These are phyloP conservation scores for Escovopsis sp. DNA, from an alignment of 2,329 filamentous ascomycete species.

Conservation along the genomic window DNA sequence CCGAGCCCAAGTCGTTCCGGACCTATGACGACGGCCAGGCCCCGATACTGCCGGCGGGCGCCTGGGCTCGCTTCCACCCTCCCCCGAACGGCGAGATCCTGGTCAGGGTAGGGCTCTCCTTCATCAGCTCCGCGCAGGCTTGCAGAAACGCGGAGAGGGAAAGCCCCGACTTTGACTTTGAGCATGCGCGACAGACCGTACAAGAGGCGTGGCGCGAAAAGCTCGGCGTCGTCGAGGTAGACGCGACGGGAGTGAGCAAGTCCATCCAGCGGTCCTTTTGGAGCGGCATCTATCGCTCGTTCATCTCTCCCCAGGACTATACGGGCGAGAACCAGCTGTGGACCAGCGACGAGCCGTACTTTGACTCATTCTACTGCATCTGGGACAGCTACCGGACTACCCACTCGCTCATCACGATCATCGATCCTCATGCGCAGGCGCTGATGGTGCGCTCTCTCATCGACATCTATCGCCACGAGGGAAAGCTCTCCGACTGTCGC, in stretches of 20 bases:
- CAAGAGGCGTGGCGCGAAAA: conserved; percentile 49
- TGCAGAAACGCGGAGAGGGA: conserved; percentile 56
- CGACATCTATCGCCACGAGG: conserved; percentile 55
- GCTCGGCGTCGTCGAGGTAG: conserved; percentile 40
- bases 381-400: conserved; percentile 63
- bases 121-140: conserved; percentile 50
- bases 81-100: conserved; percentile 30
- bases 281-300: conserved; percentile 52
- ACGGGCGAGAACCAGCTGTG: conserved; percentile 61
- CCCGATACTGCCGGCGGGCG: conserved; percentile 28
- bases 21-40: conserved; percentile 13
- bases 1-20: conserved; percentile 23
- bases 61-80: conserved; percentile 45
- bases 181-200: conserved; percentile 35
- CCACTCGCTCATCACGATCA: conserved; percentile 53
- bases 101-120: conserved; percentile 56
- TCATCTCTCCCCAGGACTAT: conserved; percentile 62
- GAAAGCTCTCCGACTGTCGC: conserved; percentile 58
- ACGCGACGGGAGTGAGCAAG: conserved; percentile 36
- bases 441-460: conserved; percentile 56
- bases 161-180: conserved; percentile 52
- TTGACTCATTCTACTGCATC: conserved; percentile 52
- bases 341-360: conserved; percentile 57
- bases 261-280: conserved; percentile 50
- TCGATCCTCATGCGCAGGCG: conserved; percentile 53